Evolutionary conservation across 331 rosid genomes (phyloP).

Genomic region (Arachis monticola): DNA sequence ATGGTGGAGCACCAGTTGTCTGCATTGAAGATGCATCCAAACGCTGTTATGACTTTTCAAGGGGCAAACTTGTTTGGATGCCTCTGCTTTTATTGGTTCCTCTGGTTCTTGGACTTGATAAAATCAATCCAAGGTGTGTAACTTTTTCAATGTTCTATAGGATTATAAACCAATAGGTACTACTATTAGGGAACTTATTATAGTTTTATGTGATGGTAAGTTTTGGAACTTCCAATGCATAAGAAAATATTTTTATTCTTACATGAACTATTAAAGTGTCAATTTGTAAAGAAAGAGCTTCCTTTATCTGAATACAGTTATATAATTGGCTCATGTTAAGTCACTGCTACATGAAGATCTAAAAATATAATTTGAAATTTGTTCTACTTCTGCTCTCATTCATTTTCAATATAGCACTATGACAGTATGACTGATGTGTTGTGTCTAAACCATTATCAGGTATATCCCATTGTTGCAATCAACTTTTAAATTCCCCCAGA

Average conservation of each 20-base stretch:
- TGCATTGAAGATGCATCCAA: constrained; percentile 82
- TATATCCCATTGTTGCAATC: constrained; percentile 83
- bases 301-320: neutral
- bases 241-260: too few relatives aligned
- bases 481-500: constrained; percentile 89
- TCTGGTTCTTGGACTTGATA: constrained; percentile 98
- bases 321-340: constrained; percentile 20
- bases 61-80: constrained; percentile 70
- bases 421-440: constrained; percentile 20
- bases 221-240: too few relatives aligned
- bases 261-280: neutral
- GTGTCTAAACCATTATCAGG: constrained; percentile 52
- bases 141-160: constrained; percentile 34
- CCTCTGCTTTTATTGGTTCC: constrained; percentile 96
- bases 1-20: constrained; percentile 97
- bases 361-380: constrained; percentile 21
- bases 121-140: constrained; percentile 87
- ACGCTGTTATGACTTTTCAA: constrained; percentile 77
- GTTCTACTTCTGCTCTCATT: neutral
- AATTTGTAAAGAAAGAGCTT: neutral
- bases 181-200: too few relatives aligned
- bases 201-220: too few relatives aligned
- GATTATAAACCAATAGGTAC: neutral
- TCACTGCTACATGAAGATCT: constrained; percentile 10
- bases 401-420: constrained; percentile 3